Base-by-base conservation (phyloP, 306 rosid genomes). In the Hippophae rhamnoides region DNA sequence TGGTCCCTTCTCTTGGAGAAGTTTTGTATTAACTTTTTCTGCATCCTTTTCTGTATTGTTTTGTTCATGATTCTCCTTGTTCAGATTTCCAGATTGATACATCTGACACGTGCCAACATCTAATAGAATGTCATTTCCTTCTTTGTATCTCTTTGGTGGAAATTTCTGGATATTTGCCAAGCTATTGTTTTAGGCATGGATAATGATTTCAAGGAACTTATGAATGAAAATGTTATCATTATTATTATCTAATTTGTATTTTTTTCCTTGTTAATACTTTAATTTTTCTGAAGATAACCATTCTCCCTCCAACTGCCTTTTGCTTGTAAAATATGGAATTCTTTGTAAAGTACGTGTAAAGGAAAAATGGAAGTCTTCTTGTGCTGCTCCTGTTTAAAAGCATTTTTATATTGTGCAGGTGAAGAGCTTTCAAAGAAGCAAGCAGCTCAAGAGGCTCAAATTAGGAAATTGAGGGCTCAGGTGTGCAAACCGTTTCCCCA, bases 371-470 rank as follows among this genome's bases (percentile, higher is more conserved):
- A 5, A 6, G 5, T 18, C 5, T 45, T 41, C 43, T 52, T 66
- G 50, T 53, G 49, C 60, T 43, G 49, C 23, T 67, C 43, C 11
- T 54, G 57, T 58, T 56, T 11, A 5, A 61, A 48, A 47, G 57
- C 41, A 26, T 49, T 63, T 50, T n/a, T 72, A 56, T 63, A 54
- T 65, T 55, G 62, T 72, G 65, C 90, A 93, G 99, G 99, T 43
- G 97, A 93, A 80, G 95, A 89, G 75, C 99, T 93, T 74, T 93
- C 99, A 56, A 93, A 86, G 75, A 93, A 89, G 72, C 99, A 93
- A 89, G 99, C 99, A 60, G 69, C 94, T 77, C 99, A 89, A 80
- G 99, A 93, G 74, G 74, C 82, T 68, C 86, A 83, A 23, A 93
- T 93, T 31, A 84, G 97, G 76, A 93, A 82, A 79, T 74, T 93